Conservation (phyloP, 2,329 filamentous ascomycete genomes). For the Cercospora sojina region DNA sequence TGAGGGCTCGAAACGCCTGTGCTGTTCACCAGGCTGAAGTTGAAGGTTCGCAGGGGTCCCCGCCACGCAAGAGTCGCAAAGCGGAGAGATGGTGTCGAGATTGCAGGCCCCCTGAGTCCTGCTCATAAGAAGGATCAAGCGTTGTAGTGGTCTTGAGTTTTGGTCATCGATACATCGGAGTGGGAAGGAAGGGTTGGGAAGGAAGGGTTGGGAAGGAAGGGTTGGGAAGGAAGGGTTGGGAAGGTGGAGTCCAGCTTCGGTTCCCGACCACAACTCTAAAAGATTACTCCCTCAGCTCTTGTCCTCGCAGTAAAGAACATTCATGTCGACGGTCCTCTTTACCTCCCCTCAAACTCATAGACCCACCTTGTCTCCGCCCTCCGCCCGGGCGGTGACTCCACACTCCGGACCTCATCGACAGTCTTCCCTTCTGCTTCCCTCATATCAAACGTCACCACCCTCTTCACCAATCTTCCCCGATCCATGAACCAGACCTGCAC, state of each 20-base stretch:
- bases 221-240: neutral
- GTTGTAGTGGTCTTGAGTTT: neutral
- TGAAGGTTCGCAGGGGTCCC: neutral
- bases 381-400: neutral
- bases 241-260: neutral
- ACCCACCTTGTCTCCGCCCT: slow-evolving; percentile 36
- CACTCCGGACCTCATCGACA: neutral
- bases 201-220: neutral
- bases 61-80: neutral
- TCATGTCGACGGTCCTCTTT: neutral
- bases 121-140: neutral
- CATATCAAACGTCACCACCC: slow-evolving; percentile 21
- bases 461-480: slow-evolving; percentile 23
- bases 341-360: slow-evolving; percentile 22
- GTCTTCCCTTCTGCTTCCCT: neutral
- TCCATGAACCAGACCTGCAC: slow-evolving; percentile 26
- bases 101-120: neutral
- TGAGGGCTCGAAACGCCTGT: neutral
- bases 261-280: neutral
- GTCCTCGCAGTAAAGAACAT: neutral
- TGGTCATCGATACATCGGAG: neutral
- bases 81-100: neutral
- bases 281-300: neutral
- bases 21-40: neutral
- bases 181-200: neutral